Evolutionary conservation across 306 rosid genomes (phyloP).

Genomic region (Cicer arietinum): DNA sequence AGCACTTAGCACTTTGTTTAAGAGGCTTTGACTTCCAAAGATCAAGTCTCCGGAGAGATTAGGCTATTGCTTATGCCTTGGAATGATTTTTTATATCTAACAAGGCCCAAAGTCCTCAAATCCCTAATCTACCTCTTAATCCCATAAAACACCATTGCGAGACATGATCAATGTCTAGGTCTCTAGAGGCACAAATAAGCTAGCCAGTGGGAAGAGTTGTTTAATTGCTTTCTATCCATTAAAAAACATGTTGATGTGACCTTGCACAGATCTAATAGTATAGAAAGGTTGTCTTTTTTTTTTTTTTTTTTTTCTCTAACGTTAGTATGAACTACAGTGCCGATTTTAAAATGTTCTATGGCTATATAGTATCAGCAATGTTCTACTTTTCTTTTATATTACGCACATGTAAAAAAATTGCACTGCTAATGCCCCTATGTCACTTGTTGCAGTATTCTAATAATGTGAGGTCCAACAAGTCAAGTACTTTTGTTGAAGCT

Average conservation of each 20-base stretch:
- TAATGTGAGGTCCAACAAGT: slow-evolving; percentile 47
- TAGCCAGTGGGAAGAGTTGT: slow-evolving; percentile 6
- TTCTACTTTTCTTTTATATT: background rate
- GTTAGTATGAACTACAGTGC: background rate
- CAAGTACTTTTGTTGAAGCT: slow-evolving; percentile 78
- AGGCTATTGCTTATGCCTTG: background rate
- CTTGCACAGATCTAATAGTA: background rate
- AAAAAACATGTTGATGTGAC: background rate
- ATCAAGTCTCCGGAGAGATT: background rate
- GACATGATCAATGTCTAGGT: slow-evolving; percentile 3
- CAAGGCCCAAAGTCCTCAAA: slow-evolving; percentile 5
- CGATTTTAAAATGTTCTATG: background rate
- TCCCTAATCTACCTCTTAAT: background rate
- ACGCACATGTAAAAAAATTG: slow-evolving; percentile 9
- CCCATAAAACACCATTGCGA: slow-evolving; percentile 5
- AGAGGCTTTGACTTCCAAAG: background rate
- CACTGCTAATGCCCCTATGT: slow-evolving; percentile 33
- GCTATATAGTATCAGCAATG: background rate
- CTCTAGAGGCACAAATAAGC: slow-evolving; percentile 1
- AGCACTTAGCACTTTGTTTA: background rate
- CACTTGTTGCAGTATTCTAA: slow-evolving; percentile 61
- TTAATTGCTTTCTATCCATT: slow-evolving; percentile 22
- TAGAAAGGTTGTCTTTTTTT: background rate
- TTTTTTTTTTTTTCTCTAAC: slow-evolving; percentile 12
- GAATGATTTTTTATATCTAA: slow-evolving; percentile 10